Evolutionary conservation across 768 basidiomycete species (phyloP), one percentile per base, ranked within the genome.

Genomic region (Tulasnella sp.): DNA sequence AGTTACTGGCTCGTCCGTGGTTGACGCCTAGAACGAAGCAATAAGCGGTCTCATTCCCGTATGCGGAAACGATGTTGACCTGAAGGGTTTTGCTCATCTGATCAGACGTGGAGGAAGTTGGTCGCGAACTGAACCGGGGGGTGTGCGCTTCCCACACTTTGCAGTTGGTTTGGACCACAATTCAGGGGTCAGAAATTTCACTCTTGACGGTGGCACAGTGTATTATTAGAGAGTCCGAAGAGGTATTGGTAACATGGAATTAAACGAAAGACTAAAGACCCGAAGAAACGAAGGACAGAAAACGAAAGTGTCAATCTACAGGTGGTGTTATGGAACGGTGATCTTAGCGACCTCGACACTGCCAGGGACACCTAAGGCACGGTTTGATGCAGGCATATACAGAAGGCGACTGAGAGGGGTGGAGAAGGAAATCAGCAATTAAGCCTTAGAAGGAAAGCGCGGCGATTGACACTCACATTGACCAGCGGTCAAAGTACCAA

Each of bases 401-500:
- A n/a, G 76, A 85, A 83, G 78, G 83, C 84, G 82, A 85, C 79
- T 79, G 44, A 14, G 24, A 74, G 71, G 44, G 52, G 38, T 36
- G 24, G 24, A 75, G 38, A 8, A 58, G 34, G 48, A 21, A 21
- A 31, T 39, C 21, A 36, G 75, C 48, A 38, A 75, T 56, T 40
- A 1, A 10, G n/a, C n/a, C 19, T 12, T 48, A 24, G 52, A 40
- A 40, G 21, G 38, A 27, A 79, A 72, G 42, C 38, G 44, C 46
- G 27, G 52, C 5, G 48, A 2, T 39, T 18, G 52, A 18, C 18
- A 76, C 77, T 77, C 27, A 81, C 81, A 87, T 83, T 87, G 86
- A 81, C 86, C 86, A 78, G 86, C 85, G 74, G 86, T 87, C 74
- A 87, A 83, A 71, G 86, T 86, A 83, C 86, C 86, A 81, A 86